Conservation (phyloP, 352 stramenopile genomes). For the Phytophthora colocasiae region DNA sequence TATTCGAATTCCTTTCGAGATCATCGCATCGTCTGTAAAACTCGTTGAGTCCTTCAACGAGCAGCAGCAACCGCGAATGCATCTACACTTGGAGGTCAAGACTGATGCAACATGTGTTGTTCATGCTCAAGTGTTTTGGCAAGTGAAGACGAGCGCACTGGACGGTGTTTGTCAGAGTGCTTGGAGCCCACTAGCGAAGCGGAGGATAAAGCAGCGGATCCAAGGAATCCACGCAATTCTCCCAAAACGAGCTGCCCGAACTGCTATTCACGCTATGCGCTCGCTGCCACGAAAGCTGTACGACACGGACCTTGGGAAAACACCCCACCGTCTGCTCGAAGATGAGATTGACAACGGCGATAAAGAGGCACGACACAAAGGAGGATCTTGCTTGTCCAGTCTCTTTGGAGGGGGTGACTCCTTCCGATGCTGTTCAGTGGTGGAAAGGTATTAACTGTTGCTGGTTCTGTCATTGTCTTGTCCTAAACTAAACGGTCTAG, state of each 20-base stretch:
- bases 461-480: not conserved
- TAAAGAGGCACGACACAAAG: not conserved
- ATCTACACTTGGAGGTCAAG: conserved; percentile 38
- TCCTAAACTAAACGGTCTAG: not conserved
- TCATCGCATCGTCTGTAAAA: conserved; percentile 44
- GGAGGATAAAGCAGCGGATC: conserved; percentile 3
- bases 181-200: conserved; percentile 3
- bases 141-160: conserved; percentile 36
- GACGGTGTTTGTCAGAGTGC: conserved; percentile 12
- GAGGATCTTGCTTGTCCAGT: not conserved
- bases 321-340: conserved; percentile 35
- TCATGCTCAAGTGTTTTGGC: conserved; percentile 51
- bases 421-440: conserved; percentile 15
- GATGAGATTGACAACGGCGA: conserved; percentile 27
- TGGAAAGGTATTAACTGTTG: conserved; percentile 24
- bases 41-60: conserved; percentile 10
- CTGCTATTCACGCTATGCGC: conserved; percentile 16
- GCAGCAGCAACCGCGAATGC: conserved; percentile 10
- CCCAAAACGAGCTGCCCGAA: conserved; percentile 12
- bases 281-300: conserved; percentile 38
- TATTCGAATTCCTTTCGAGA: conserved; percentile 53
- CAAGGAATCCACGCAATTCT: conserved; percentile 1
- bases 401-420: conserved; percentile 13
- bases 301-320: conserved; percentile 22
- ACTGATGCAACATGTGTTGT: conserved; percentile 27